phyloP scores from a whole-genome alignment of 2,329 filamentous ascomycete genomes.

The Fusarium torulosum region DNA sequence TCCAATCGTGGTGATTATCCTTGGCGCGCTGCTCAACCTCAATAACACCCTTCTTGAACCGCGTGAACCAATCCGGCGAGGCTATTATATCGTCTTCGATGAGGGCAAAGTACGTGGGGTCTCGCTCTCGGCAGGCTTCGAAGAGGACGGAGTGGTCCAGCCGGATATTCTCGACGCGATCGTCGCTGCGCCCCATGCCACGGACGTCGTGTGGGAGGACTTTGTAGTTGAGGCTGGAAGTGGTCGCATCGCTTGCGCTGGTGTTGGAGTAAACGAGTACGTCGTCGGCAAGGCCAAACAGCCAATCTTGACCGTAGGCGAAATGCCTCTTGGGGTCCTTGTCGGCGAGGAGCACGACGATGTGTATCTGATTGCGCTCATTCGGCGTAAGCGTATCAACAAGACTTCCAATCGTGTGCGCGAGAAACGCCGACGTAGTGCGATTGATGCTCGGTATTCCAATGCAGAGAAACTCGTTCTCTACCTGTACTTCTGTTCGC shows the following conservation, averaged over 20 bases:
- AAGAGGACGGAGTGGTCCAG: constrained; percentile 53
- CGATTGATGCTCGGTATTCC: constrained; percentile 55
- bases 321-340: constrained; percentile 49
- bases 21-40: constrained; percentile 46
- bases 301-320: constrained; percentile 51
- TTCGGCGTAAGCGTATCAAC: constrained; percentile 49
- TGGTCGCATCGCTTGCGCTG: background rate
- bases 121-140: constrained; percentile 49
- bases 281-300: constrained; percentile 51
- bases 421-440: constrained; percentile 48
- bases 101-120: constrained; percentile 53
- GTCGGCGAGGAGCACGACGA: constrained; percentile 54
- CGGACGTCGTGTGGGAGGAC: constrained; percentile 43
- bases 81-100: constrained; percentile 56
- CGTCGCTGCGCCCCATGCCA: constrained; percentile 44
- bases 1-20: constrained; percentile 46
- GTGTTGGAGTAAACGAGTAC: constrained; percentile 49
- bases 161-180: constrained; percentile 52
- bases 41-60: constrained; percentile 47
- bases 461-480: constrained; percentile 47
- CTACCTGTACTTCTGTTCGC: constrained; percentile 17
- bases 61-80: constrained; percentile 52
- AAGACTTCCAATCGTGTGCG: constrained; percentile 50
- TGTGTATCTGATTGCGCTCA: constrained; percentile 50
- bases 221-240: constrained; percentile 26